Evolutionary conservation across 306 rosid species (phyloP).

Genomic region (Cucurbita argyrosperma): DNA sequence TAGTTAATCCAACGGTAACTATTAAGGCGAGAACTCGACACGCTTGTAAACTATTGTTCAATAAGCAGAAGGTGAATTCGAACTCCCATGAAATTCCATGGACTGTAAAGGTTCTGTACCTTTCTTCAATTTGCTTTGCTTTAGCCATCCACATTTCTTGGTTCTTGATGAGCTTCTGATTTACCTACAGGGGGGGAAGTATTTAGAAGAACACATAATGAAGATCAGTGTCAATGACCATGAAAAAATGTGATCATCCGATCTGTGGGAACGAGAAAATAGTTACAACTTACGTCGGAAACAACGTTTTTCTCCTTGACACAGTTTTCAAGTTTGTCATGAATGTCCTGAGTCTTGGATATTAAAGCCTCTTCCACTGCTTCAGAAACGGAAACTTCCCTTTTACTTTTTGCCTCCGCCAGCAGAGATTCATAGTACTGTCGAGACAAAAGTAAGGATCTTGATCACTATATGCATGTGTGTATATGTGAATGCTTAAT

Average conservation of each 20-base stretch:
- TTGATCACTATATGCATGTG: not conserved
- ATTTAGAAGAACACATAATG: not conserved
- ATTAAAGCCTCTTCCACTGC: conserved; percentile 62
- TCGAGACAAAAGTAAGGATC: not conserved
- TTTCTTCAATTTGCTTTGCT: conserved; percentile 59
- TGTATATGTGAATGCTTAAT: not conserved
- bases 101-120: conserved; percentile 27
- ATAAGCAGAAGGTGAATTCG: not conserved
- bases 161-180: conserved; percentile 56
- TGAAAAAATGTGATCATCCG: not conserved
- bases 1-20: not conserved
- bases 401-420: conserved; percentile 53
- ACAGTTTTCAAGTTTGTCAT: conserved; percentile 50
- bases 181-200: conserved; percentile 22
- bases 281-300: conserved; percentile 35
- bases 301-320: conserved; percentile 38
- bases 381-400: conserved; percentile 45
- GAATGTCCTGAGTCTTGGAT: conserved; percentile 54
- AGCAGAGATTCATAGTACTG: conserved; percentile 69
- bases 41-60: not conserved
- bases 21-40: conserved; percentile 5
- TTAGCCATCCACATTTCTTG: conserved; percentile 49
- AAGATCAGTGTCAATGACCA: not conserved
- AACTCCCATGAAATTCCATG: not conserved
- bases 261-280: not conserved